Conservation (phyloP, 257 asterid genomes). For the Capsicum rhomboideum region DNA sequence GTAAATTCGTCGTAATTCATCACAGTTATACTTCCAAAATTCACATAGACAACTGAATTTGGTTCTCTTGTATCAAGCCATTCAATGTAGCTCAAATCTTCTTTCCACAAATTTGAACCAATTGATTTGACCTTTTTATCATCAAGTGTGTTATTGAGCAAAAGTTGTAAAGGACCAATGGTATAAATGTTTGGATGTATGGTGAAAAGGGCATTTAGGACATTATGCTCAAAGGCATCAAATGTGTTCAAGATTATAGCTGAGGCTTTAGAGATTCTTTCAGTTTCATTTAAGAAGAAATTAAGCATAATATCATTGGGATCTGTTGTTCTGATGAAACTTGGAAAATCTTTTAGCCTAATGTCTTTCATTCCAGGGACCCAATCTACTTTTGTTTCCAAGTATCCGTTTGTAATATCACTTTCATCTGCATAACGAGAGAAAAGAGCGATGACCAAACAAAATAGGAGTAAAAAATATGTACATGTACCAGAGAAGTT, state of each 20-base stretch:
- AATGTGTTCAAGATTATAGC: constrained; percentile 1
- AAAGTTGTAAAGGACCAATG: background rate
- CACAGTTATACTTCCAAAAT: background rate
- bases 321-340: background rate
- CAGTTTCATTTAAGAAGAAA: background rate
- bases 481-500: no score
- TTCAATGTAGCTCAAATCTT: background rate
- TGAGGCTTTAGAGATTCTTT: background rate
- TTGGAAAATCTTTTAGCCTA: background rate
- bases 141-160: background rate
- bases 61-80: background rate
- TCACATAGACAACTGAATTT: background rate
- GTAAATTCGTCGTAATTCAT: background rate
- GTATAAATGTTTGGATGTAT: background rate
- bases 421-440: background rate
- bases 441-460: no score
- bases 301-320: background rate
- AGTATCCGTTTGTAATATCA: background rate
- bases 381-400: background rate
- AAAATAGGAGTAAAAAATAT: no score
- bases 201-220: background rate
- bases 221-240: background rate
- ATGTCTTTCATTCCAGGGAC: constrained; percentile 1
- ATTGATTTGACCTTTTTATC: background rate
- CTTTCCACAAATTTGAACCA: background rate